Conservation (phyloP, 2,329 filamentous ascomycete species). For the Cladosporium velox region DNA sequence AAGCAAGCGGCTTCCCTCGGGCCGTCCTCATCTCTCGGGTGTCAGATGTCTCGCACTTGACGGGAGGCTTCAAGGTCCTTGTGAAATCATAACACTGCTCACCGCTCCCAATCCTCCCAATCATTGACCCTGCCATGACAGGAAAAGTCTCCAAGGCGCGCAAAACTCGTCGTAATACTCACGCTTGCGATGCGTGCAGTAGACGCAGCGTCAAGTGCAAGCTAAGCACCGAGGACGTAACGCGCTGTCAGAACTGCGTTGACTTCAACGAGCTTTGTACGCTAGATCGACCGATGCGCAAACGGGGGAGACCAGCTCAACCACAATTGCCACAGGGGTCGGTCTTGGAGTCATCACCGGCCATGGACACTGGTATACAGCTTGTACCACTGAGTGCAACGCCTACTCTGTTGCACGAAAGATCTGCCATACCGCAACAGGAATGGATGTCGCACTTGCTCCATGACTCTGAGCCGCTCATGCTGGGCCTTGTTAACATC, state of each 20-base stretch:
- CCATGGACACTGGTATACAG: neutral
- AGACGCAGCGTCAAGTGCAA: constrained; percentile 40
- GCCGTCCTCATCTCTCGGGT: neutral
- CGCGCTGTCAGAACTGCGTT: constrained; percentile 48
- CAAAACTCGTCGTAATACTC: constrained; percentile 26
- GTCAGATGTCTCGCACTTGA: neutral
- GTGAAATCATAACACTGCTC: neutral
- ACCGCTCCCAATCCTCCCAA: too few relatives aligned
- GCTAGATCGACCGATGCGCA: constrained; percentile 40
- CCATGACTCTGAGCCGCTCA: constrained; percentile 36
- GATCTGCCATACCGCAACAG: neutral
- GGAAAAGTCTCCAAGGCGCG: neutral
- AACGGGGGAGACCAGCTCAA: constrained; percentile 32
- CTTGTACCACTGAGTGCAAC: neutral
- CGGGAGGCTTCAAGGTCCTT: neutral
- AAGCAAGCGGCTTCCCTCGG: too few relatives aligned
- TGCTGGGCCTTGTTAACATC: constrained; percentile 48
- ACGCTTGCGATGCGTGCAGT: constrained; percentile 49
- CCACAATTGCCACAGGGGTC: neutral
- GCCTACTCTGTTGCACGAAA: neutral
- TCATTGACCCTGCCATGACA: neutral
- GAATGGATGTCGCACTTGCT: neutral
- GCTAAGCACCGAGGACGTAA: constrained; percentile 28
- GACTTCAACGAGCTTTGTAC: constrained; percentile 50
- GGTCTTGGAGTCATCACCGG: too few relatives aligned